Percentiles rank a stretch among this genome's conserved stretches.
phyloP scores from a whole-genome alignment of 73 alveolate species.

The Paramecium caudatum region DNA sequence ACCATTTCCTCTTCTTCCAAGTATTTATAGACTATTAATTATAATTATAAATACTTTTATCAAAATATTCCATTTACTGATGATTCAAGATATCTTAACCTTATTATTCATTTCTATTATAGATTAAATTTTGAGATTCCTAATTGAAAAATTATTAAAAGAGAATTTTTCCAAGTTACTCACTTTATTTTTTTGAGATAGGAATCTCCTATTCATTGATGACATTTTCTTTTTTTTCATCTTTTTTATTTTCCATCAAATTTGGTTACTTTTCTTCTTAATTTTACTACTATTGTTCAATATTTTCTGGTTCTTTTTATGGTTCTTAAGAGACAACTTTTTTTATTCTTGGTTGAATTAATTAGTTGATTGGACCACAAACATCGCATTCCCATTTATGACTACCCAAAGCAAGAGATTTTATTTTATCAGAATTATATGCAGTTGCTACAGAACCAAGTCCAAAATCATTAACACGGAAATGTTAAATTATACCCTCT shows the following conservation, averaged over 20 bases:
- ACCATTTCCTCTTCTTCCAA: not conserved
- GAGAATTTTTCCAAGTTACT: not conserved
- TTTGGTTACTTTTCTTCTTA: not conserved
- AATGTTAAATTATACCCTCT: slow-evolving; percentile 88
- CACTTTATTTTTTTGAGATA: not conserved
- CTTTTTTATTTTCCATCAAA: not conserved
- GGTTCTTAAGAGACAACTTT: too few relatives aligned
- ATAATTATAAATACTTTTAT: not conserved
- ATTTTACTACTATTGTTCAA: not conserved
- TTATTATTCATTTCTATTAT: not conserved
- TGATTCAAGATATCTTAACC: not conserved
- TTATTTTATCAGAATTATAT: slow-evolving; percentile 83
- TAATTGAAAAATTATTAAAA: too few relatives aligned
- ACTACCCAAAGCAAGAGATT: slow-evolving; percentile 84
- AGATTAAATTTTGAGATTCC: too few relatives aligned
- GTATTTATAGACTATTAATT: not conserved
- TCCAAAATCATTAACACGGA: slow-evolving; percentile 90
- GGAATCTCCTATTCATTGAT: slow-evolving; percentile 20
- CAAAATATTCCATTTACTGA: not conserved
- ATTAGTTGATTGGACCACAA: slow-evolving; percentile 82
- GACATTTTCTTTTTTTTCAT: not conserved
- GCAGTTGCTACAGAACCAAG: slow-evolving; percentile 92
- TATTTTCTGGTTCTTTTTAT: not conserved
- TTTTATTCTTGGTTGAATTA: not conserved
- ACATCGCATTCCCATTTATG: slow-evolving; percentile 87